Percentiles rank a stretch among this genome's conserved stretches.
Conservation (phyloP, 2,329 filamentous ascomycete genomes). For the Colletotrichum tamarilloi region DNA sequence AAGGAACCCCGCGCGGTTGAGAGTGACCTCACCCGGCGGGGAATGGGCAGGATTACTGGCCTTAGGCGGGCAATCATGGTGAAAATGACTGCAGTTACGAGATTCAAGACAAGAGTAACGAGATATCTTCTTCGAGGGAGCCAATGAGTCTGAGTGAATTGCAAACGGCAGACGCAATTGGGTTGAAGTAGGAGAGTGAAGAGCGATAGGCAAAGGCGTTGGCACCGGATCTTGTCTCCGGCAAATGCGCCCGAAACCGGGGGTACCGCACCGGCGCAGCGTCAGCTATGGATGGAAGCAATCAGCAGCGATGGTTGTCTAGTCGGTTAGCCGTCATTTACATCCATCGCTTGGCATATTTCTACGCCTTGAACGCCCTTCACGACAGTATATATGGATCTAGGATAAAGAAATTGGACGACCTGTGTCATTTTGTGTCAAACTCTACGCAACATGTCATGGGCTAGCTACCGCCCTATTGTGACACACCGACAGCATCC, state of each 20-base stretch:
- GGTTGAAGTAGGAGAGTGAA: background rate
- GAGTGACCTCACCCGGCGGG: slow-evolving; percentile 4
- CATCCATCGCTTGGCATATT: background rate
- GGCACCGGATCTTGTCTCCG: background rate
- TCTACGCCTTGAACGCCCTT: background rate
- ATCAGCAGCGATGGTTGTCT: background rate
- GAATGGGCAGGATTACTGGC: background rate
- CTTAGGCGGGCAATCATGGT: background rate
- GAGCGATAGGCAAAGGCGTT: slow-evolving; percentile 3
- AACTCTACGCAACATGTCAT: background rate
- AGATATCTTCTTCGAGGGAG: background rate
- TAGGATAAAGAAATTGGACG: background rate
- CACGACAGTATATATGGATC: background rate
- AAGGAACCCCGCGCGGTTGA: slow-evolving; percentile 15
- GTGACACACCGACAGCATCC: background rate
- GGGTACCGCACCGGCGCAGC: background rate
- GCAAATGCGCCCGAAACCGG: slow-evolving; percentile 5
- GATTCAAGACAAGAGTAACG: background rate
- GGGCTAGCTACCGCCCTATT: background rate
- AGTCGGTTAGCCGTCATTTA: background rate
- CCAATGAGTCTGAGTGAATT: background rate
- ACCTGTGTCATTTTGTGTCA: background rate
- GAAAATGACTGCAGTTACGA: background rate
- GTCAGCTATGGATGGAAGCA: background rate
- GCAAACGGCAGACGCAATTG: background rate